Base-by-base conservation (phyloP, 2,329 filamentous ascomycete genomes). In the Bretziella fagacearum region DNA sequence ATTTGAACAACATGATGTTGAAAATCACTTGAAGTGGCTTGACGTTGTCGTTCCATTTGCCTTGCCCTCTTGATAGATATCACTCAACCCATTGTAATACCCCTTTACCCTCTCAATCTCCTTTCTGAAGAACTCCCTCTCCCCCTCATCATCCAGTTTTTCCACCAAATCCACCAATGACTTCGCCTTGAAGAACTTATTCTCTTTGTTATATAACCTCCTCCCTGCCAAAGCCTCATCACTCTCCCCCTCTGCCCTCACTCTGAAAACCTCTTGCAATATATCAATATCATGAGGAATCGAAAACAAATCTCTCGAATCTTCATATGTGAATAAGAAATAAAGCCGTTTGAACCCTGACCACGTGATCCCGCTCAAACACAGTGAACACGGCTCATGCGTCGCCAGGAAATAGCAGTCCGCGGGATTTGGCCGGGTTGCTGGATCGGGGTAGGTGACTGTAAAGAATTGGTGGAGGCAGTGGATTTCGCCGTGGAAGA, bases 201-300 rank as follows among this genome's bases (percentile, higher is more conserved):
- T 77, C 2, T 51, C 57, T n/a, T 64, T 61, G 49, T 75, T 76
- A 49, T 75, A 76, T 42, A 76, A 57, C 15, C 64, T 60, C 8
- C 68, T 59, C 1, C 43, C 50, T 1, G 55, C 55, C 13, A 70
- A 52, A 3, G 59, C 58, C 46, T 62, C 63, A 2, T 61, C 59
- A 7, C 57, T 59, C 52, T 70, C 64, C 0, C 51, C 48, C 0
- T 59, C 57, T 0, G 57, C 63, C 2, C 57, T 60, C 1, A 74
- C 71, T 2, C 67, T 62, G 53, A 74, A 76, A 1, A 76, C 71
- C 48, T 68, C 60, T 55, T 72, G 60, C 40, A 76, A 54, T 47
- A 76, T 75, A 42, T 73, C 65, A 51, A 75, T 73, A 50, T 76
- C 72, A 55, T 74, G 66, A 2, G 71, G 71, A 47, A 74, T 74